These are phyloP conservation scores for Phytopythium montanum DNA, from an alignment of 352 stramenopile species.

Conservation along the genomic window DNA sequence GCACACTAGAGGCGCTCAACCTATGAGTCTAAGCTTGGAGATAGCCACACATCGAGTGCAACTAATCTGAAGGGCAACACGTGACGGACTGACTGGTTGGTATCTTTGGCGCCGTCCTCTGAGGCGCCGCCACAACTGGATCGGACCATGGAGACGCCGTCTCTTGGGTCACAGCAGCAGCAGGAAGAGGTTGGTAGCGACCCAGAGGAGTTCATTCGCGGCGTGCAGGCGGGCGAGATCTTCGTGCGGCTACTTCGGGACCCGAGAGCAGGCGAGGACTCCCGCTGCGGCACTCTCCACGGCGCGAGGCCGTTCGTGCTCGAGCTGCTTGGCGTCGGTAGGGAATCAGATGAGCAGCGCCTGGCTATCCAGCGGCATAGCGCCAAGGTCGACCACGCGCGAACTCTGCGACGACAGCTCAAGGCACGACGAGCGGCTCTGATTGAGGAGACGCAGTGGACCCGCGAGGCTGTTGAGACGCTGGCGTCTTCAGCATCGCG, in stretches of 20 bases:
- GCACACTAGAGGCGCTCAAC: constrained; percentile 15
- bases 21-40: neutral
- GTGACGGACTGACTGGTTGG: neutral
- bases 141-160: neutral
- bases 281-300: constrained; percentile 19
- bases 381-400: neutral
- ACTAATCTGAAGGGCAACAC: neutral
- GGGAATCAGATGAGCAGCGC: neutral
- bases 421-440: neutral
- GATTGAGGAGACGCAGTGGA: neutral
- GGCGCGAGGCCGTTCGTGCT: constrained; percentile 23
- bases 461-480: neutral
- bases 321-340: constrained; percentile 12
- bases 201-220: neutral
- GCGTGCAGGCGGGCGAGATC: constrained; percentile 41
- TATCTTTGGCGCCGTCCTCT: neutral
- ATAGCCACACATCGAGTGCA: neutral
- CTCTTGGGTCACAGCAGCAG: neutral
- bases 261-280: constrained; percentile 4
- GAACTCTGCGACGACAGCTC: neutral
- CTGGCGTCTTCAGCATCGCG: neutral
- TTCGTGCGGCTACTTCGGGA: constrained; percentile 24
- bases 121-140: neutral
- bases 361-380: neutral
- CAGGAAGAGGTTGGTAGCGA: neutral